These are phyloP conservation scores for Dryas drummondii DNA, from an alignment of 306 rosid species.

Conservation along the genomic window DNA sequence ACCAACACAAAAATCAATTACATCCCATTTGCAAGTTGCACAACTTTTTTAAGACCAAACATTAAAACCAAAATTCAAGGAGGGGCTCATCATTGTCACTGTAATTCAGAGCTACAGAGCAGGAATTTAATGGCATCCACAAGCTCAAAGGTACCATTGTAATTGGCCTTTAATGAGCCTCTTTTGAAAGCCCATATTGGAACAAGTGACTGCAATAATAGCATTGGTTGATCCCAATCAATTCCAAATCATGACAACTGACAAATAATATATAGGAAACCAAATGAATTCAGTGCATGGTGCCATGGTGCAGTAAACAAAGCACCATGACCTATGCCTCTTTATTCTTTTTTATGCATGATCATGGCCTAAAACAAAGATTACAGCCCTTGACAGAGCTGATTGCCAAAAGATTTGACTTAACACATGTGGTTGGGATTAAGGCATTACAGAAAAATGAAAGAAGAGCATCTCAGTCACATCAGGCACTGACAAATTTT, in stretches of 20 bases:
- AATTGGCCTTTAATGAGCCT: neutral
- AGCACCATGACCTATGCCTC: neutral
- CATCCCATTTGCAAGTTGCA: neutral
- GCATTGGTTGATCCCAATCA: neutral
- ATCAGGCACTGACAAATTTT: neutral
- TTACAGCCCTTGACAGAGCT: neutral
- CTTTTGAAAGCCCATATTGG: neutral
- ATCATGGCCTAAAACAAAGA: neutral
- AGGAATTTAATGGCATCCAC: neutral
- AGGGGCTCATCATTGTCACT: neutral
- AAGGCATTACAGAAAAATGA: neutral
- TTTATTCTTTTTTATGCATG: neutral
- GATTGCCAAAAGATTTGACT: neutral
- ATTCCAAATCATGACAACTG: neutral
- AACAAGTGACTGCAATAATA: neutral
- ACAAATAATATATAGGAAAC: neutral
- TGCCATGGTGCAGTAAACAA: conserved; percentile 5
- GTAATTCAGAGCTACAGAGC: conserved; percentile 2
- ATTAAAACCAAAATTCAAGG: neutral
- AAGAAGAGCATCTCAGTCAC: neutral
- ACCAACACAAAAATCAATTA: neutral
- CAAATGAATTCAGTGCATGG: neutral
- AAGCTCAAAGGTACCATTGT: neutral
- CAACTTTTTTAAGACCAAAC: conserved; percentile 1
- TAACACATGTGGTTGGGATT: neutral